phyloP scores from a whole-genome alignment of 2,329 filamentous ascomycete species.

The Beauveria caledonica region DNA sequence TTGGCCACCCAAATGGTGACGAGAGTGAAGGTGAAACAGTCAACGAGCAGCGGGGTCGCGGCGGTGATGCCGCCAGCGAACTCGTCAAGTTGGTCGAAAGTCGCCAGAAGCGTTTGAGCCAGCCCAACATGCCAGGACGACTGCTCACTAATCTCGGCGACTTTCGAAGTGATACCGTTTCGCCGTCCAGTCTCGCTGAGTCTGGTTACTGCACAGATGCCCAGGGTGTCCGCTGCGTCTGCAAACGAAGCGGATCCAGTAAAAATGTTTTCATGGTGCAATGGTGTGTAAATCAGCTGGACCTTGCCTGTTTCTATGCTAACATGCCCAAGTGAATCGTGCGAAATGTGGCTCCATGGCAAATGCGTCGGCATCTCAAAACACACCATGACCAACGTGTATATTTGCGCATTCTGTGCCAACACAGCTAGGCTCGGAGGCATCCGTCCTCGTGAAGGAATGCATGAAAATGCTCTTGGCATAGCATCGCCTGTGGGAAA shows the following conservation, averaged over 20 bases:
- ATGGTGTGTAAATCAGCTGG: slow-evolving; percentile 39
- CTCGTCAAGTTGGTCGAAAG: slow-evolving; percentile 49
- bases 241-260: slow-evolving; percentile 36
- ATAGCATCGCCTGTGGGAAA: slow-evolving; percentile 31
- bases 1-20: slow-evolving; percentile 29
- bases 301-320: not conserved
- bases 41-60: slow-evolving; percentile 34
- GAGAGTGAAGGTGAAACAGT: slow-evolving; percentile 55
- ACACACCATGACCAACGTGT: slow-evolving; percentile 49
- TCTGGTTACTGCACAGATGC: slow-evolving; percentile 34
- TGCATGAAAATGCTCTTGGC: slow-evolving; percentile 22
- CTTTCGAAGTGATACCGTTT: slow-evolving; percentile 34
- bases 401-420: slow-evolving; percentile 56
- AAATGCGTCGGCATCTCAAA: slow-evolving; percentile 52
- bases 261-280: slow-evolving; percentile 52
- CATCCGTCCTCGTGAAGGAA: slow-evolving; percentile 37
- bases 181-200: slow-evolving; percentile 44
- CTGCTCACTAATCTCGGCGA: slow-evolving; percentile 25
- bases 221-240: slow-evolving; percentile 48
- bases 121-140: slow-evolving; percentile 27
- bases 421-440: slow-evolving; percentile 48
- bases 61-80: slow-evolving; percentile 52
- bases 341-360: slow-evolving; percentile 58
- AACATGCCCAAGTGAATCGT: slow-evolving; percentile 43
- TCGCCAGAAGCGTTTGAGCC: slow-evolving; percentile 35